Conservation (phyloP, 2,329 filamentous ascomycete species). For the Myriosclerotinia duriaeana region DNA sequence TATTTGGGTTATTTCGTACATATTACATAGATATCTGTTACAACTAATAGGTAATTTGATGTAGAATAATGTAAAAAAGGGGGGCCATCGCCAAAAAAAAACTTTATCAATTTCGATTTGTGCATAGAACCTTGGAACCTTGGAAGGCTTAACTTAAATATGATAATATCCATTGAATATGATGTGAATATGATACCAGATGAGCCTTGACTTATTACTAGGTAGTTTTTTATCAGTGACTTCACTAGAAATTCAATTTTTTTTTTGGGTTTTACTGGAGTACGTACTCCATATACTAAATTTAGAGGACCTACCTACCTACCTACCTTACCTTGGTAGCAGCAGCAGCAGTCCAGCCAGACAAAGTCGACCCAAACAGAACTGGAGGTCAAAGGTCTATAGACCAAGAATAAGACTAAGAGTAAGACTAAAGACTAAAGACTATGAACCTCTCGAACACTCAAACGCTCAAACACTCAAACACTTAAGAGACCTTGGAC, state of each 20-base stretch:
- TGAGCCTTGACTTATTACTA: too few relatives aligned
- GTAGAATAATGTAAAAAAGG: not conserved
- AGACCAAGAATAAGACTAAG: too few relatives aligned
- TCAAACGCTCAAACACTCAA: too few relatives aligned
- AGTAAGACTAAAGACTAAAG: too few relatives aligned
- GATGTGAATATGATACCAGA: too few relatives aligned
- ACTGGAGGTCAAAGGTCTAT: conserved; percentile 5
- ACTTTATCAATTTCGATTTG: not conserved
- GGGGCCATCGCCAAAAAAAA: not conserved
- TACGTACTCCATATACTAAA: conserved; percentile 1
- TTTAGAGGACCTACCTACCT: conserved; percentile 17
- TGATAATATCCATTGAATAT: too few relatives aligned
- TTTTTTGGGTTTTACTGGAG: conserved; percentile 1
- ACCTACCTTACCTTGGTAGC: not conserved
- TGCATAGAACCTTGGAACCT: too few relatives aligned
- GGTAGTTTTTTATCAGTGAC: too few relatives aligned
- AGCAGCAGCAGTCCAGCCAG: not conserved
- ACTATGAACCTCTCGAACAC: conserved; percentile 4
- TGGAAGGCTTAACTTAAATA: too few relatives aligned
- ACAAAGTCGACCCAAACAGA: not conserved
- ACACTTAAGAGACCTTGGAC: conserved; percentile 2
- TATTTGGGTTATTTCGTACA: too few relatives aligned
- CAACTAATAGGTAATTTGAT: too few relatives aligned
- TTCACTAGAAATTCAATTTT: not conserved
- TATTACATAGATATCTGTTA: too few relatives aligned